Evolutionary conservation across 2,329 filamentous ascomycete genomes (phyloP), one percentile per base, ranked within the genome.

Genomic region (Lasiodiplodia citricola): DNA sequence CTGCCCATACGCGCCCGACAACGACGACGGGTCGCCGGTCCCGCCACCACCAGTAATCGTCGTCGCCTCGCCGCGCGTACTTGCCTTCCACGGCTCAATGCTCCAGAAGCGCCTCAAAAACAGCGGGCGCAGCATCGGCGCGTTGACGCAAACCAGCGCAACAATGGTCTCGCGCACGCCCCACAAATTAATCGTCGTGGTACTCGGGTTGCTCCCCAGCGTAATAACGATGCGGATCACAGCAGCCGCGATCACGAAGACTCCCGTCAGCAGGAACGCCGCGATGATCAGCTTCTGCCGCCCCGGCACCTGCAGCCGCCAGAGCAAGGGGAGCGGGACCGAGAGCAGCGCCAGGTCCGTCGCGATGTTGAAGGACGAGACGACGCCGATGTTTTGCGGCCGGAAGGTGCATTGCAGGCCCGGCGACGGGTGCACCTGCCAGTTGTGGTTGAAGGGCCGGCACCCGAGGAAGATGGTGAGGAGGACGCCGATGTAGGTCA

Each of bases 231-330:
- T 73, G 6, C 78, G 74, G 11, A 79, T 72, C 38, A 80, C 74
- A n/a, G 79, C 78, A 1, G 79, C 77, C 1, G 71, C 70, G 66
- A 80, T 79, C 70, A 80, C 75, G 66, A 80, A 80, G 1, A 79
- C 54, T n/a, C 78, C 77, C 2, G 78, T 79, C 7, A 72, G 75
- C 0, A 80, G 73, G 8, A 80, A 70, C 1, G 77, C 18, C 4
- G 69, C 73, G 37, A 80, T 72, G 11, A 73, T 72, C 28, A 80
- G 66, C 66, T 80, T 80, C 65, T 75, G 76, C 18, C 69, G 73
- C 1, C 75, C 21, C 0, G 76, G 73, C 2, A 79, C 72, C 60
- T 75, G 74, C 4, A 80, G 70, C 3, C 70, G 72, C 75, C 76
- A 80, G 1, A 80, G 71, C n/a, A 80, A 70, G 0, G 78, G 77